Evolutionary conservation across 257 asterid species (phyloP).

Genomic region (Ehretia macrophylla): DNA sequence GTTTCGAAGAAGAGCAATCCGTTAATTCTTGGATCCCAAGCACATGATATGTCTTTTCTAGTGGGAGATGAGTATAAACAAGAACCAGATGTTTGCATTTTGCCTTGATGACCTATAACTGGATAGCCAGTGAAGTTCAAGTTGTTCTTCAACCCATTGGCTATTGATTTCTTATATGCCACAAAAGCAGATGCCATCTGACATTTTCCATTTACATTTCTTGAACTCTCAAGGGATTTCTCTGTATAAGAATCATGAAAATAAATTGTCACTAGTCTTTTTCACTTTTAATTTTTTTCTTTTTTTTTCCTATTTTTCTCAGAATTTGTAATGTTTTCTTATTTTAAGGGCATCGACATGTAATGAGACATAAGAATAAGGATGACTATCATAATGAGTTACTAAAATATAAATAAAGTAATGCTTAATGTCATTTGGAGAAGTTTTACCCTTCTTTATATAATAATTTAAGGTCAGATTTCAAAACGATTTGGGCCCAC

Average conservation of each 20-base stretch:
- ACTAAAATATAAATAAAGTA: too few relatives aligned
- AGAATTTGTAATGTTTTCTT: not conserved
- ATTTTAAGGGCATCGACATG: too few relatives aligned
- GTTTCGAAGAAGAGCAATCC: constrained; percentile 71
- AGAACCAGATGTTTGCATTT: constrained; percentile 83
- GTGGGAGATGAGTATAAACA: constrained; percentile 57
- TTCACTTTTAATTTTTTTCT: not conserved
- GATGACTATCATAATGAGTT: too few relatives aligned
- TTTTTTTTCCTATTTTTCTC: too few relatives aligned
- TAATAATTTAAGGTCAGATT: too few relatives aligned
- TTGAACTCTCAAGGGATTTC: constrained; percentile 41
- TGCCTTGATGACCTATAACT: constrained; percentile 62
- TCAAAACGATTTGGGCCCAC: too few relatives aligned
- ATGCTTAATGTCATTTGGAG: too few relatives aligned
- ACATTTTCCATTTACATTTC: constrained; percentile 47
- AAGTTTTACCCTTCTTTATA: too few relatives aligned
- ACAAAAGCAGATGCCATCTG: constrained; percentile 35
- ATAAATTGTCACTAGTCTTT: not conserved
- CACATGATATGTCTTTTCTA: constrained; percentile 33
- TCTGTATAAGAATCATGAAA: constrained; percentile 29
- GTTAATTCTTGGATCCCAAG: constrained; percentile 75
- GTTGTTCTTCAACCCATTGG: constrained; percentile 79
- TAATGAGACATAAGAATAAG: too few relatives aligned
- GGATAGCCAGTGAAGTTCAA: constrained; percentile 68
- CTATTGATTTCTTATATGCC: constrained; percentile 40